phyloP scores from a whole-genome alignment of 2,329 filamentous ascomycete genomes.

The Dothiorella sarmentorum region DNA sequence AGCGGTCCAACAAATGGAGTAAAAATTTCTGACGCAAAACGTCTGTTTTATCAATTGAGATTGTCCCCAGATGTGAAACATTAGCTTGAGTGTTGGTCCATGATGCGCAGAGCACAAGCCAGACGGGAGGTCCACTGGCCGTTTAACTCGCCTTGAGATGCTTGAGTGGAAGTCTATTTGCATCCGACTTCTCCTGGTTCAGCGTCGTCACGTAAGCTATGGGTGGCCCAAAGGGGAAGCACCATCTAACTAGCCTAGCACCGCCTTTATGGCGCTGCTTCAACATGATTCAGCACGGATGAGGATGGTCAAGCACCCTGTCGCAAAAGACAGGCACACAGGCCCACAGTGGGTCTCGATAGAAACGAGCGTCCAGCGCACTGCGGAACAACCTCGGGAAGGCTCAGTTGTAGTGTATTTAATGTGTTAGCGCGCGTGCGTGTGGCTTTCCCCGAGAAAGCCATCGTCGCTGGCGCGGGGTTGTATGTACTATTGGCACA shows the following conservation, averaged over 20 bases:
- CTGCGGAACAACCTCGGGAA: no score
- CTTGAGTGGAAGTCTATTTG: not conserved
- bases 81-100: not conserved
- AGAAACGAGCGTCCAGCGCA: no score
- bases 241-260: not conserved
- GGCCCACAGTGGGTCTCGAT: no score
- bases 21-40: conserved; percentile 10
- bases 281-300: not conserved
- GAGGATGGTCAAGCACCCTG: not conserved
- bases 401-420: no score
- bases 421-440: not conserved
- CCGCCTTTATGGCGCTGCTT: not conserved
- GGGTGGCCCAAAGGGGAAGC: not conserved
- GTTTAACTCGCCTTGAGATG: not conserved
- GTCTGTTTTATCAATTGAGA: conserved; percentile 11
- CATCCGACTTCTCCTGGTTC: not conserved
- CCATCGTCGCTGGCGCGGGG: not conserved
- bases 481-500: not conserved
- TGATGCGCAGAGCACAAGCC: not conserved
- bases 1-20: conserved; percentile 16
- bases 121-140: not conserved
- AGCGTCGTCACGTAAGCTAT: not conserved
- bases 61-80: conserved; percentile 2
- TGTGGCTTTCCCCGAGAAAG: not conserved
- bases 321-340: not conserved